Percentiles rank a stretch among this genome's conserved stretches.
Evolutionary conservation across 2,329 filamentous ascomycete species (phyloP).

Genomic region (Colletotrichum spaethianum): DNA sequence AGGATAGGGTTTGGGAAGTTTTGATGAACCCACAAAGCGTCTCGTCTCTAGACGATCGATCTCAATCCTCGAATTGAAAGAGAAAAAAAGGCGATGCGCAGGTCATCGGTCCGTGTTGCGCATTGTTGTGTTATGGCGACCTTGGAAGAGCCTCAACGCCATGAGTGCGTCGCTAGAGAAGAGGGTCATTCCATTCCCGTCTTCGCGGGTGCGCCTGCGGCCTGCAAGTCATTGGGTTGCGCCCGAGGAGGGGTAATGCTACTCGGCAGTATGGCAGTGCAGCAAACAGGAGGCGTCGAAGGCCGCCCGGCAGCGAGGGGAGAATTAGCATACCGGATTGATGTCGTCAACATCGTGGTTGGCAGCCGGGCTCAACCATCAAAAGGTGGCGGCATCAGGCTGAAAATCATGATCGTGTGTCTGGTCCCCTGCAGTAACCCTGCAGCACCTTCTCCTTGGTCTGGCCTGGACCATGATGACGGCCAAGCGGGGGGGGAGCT

Average conservation of each 20-base stretch:
- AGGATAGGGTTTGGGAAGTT: slow-evolving; percentile 4
- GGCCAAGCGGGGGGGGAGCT: slow-evolving; percentile 12
- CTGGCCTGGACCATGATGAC: slow-evolving; percentile 16
- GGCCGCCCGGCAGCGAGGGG: neutral
- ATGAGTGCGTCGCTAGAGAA: neutral
- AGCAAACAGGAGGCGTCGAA: neutral
- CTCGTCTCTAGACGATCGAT: neutral
- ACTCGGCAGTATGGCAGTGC: neutral
- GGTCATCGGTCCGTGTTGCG: neutral
- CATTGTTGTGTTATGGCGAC: neutral
- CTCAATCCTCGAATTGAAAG: neutral
- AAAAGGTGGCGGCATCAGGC: neutral
- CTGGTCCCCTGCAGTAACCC: slow-evolving; percentile 23
- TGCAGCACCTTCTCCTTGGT: slow-evolving; percentile 17
- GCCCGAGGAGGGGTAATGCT: slow-evolving; percentile 9
- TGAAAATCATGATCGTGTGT: neutral
- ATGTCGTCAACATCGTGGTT: neutral
- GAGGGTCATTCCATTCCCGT: neutral
- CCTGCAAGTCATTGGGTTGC: slow-evolving; percentile 38
- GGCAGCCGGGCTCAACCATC: neutral
- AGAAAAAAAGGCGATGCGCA: neutral
- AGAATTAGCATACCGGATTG: neutral
- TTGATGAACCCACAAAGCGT: slow-evolving; percentile 12
- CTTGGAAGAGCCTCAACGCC: neutral
- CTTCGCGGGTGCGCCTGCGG: slow-evolving; percentile 1